Conservation (phyloP, 352 stramenopile species). For the Elongisporangium undulatum region DNA sequence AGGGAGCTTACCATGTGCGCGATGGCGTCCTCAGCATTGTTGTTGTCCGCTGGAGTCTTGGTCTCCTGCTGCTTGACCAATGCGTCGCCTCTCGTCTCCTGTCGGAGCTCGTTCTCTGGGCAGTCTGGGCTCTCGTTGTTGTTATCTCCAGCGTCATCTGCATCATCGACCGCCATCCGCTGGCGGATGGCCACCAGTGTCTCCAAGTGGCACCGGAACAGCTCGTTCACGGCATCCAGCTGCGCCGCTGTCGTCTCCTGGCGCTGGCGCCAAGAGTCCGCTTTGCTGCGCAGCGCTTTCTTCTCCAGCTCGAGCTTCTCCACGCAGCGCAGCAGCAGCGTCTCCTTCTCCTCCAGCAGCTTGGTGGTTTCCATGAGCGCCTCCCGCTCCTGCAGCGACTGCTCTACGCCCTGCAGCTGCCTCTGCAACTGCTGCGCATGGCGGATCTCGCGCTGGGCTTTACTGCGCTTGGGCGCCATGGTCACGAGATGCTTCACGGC, state of each 20-base stretch:
- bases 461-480: constrained; percentile 46
- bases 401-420: constrained; percentile 49
- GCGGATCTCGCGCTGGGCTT: constrained; percentile 37
- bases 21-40: not conserved
- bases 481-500: constrained; percentile 57
- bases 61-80: not conserved
- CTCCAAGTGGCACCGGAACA: constrained; percentile 53
- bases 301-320: constrained; percentile 26
- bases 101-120: not conserved
- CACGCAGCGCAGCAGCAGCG: constrained; percentile 18
- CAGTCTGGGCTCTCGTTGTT: not conserved
- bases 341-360: constrained; percentile 28
- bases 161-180: constrained; percentile 20
- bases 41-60: not conserved
- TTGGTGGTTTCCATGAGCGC: constrained; percentile 37
- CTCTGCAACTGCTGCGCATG: constrained; percentile 49
- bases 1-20: not conserved
- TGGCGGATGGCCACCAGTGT: constrained; percentile 54
- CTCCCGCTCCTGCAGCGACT: constrained; percentile 46
- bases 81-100: not conserved
- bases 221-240: constrained; percentile 37
- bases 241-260: constrained; percentile 19
- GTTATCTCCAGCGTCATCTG: not conserved
- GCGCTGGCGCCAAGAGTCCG: constrained; percentile 7
- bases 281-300: constrained; percentile 10